Evolutionary conservation across 371 early-diverging fungal genomes (phyloP).

Genomic region (Encephalitozoon romaleae): DNA sequence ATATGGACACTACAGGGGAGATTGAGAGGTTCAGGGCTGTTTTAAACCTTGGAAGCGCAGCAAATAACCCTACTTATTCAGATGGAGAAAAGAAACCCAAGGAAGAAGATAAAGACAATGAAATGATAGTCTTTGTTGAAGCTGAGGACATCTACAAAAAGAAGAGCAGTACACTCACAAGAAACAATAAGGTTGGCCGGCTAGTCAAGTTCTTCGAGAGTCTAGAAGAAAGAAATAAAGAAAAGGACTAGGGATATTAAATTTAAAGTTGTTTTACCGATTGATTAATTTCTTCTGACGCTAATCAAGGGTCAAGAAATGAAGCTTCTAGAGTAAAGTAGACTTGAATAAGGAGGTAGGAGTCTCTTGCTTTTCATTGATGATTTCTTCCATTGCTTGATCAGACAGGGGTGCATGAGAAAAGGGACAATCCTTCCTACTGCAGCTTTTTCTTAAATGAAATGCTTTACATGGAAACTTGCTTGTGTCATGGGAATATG

Average conservation of each 20-base stretch:
- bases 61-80: background rate
- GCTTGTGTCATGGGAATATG: slow-evolving; percentile 56
- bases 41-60: background rate
- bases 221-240: slow-evolving; percentile 8
- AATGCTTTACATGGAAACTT: slow-evolving; percentile 59
- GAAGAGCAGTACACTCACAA: background rate
- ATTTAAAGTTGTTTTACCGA: background rate
- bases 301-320: background rate
- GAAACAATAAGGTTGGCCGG: slow-evolving; percentile 21
- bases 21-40: background rate
- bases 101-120: background rate
- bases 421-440: slow-evolving; percentile 55
- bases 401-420: slow-evolving; percentile 55
- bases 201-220: slow-evolving; percentile 28
- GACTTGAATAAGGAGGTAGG: background rate
- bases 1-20: background rate
- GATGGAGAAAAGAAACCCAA: background rate
- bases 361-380: background rate
- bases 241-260: background rate
- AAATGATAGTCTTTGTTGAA: slow-evolving; percentile 3
- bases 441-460: slow-evolving; percentile 54
- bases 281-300: background rate
- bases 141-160: background rate
- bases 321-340: background rate
- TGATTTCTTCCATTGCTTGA: slow-evolving; percentile 16